A percentile compares a stretch with the other conserved stretches of the same genome.
Conservation (phyloP, 164 flowering plant species). For the Liriodendron chinense region DNA sequence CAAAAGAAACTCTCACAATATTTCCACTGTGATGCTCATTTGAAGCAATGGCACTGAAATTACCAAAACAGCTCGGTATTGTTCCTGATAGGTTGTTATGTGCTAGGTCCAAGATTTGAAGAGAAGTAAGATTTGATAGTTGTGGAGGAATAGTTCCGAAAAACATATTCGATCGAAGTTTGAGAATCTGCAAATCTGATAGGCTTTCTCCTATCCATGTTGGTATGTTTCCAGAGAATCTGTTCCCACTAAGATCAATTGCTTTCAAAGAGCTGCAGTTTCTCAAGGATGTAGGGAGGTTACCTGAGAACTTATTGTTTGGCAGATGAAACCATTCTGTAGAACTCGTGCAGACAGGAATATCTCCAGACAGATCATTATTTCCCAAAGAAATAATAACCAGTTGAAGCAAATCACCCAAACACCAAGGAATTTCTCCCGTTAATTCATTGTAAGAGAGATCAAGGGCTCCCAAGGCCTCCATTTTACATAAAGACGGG, state of each 20-base stretch:
- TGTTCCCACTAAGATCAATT: conserved; percentile 8
- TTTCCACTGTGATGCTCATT: no score
- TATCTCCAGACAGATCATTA: conserved; percentile 1
- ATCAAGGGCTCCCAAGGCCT: not conserved
- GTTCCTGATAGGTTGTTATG: no score
- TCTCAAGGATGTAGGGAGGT: conserved; percentile 1
- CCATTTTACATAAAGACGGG: not conserved
- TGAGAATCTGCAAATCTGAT: not conserved
- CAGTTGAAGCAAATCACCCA: not conserved
- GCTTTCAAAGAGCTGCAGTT: not conserved
- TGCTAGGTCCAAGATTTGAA: no score
- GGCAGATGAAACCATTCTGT: not conserved
- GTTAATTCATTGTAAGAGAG: conserved; percentile 5
- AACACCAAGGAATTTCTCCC: conserved; percentile 16
- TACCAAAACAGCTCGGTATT: no score
- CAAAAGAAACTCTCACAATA: rapidly evolving
- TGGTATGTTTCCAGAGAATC: conserved; percentile 12
- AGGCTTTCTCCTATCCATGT: conserved; percentile 14
- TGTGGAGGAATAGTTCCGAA: conserved; percentile 17
- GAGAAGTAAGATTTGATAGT: conserved; percentile 9
- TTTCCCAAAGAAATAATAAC: not conserved
- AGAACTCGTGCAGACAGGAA: conserved; percentile 5
- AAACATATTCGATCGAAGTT: conserved; percentile 16
- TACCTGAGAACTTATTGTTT: conserved; percentile 7
- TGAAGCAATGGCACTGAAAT: no score